phyloP scores from a whole-genome alignment of 768 basidiomycete genomes.

The Trametes maxima region DNA sequence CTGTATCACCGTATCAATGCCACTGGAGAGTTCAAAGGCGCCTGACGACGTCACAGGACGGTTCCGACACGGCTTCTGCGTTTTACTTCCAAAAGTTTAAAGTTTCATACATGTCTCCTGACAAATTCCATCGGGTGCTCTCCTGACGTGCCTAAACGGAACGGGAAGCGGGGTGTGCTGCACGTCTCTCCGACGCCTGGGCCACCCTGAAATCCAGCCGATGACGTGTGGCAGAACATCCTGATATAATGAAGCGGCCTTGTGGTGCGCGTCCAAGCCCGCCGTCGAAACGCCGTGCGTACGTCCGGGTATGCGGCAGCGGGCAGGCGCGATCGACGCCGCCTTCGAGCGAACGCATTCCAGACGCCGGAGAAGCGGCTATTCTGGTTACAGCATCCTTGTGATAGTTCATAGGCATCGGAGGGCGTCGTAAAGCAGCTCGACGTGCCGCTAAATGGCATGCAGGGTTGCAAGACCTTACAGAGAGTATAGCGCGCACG shows the following conservation, averaged over 20 bases:
- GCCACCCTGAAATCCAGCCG: not conserved
- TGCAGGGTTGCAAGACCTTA: not conserved
- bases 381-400: too few species aligned
- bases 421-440: not conserved
- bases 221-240: constrained; percentile 13
- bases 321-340: too few species aligned
- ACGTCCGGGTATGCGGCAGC: not conserved
- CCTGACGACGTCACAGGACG: not conserved
- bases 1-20: not conserved
- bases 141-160: not conserved
- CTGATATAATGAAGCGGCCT: constrained; percentile 4
- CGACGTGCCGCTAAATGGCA: not conserved
- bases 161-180: not conserved
- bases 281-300: not conserved
- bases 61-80: not conserved
- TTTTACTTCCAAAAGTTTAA: not conserved
- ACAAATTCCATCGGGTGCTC: not conserved
- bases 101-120: constrained; percentile 12
- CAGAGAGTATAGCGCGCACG: not conserved
- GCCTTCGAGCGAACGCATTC: too few species aligned
- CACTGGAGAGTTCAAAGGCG: not conserved
- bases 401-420: too few species aligned
- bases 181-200: not conserved
- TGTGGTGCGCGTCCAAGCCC: not conserved
- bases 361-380: too few species aligned